These are phyloP conservation scores for Wakefieldia striispora DNA, from an alignment of 768 basidiomycete species.

Conservation along the genomic window DNA sequence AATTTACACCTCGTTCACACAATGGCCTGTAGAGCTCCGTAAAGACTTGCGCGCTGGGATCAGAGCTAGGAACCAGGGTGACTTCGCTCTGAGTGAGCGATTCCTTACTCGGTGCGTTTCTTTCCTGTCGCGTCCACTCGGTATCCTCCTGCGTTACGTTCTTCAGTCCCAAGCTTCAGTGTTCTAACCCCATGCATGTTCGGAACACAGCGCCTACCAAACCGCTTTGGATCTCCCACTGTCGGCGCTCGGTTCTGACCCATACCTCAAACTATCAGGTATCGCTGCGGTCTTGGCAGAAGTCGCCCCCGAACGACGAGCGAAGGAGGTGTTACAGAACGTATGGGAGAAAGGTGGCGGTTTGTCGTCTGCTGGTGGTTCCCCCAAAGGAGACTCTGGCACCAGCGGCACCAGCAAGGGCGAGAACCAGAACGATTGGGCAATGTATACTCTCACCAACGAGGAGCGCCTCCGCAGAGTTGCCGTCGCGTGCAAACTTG, in stretches of 20 bases:
- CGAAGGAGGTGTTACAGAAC: constrained; percentile 23
- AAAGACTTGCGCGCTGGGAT: constrained; percentile 64
- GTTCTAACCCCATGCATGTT: background rate
- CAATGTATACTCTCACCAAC: constrained; percentile 26
- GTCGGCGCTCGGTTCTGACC: constrained; percentile 37
- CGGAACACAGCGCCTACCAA: constrained; percentile 49
- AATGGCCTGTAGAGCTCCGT: constrained; percentile 67
- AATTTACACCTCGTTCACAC: constrained; percentile 54
- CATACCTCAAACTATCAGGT: constrained; percentile 66
- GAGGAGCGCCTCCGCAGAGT: constrained; percentile 44
- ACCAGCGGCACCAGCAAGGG: background rate
- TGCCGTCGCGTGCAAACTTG: constrained; percentile 46
- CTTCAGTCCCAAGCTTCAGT: no score
- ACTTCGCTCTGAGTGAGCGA: constrained; percentile 48
- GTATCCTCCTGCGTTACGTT: no score
- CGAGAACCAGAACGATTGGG: constrained; percentile 14
- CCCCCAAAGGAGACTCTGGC: background rate
- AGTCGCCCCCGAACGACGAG: constrained; percentile 35
- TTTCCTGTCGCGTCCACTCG: background rate
- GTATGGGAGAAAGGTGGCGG: constrained; percentile 20
- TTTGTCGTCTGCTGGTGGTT: background rate
- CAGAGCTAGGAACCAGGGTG: constrained; percentile 57
- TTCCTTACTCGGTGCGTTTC: constrained; percentile 53
- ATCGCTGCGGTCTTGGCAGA: constrained; percentile 62
- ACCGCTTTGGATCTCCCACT: constrained; percentile 46